Base-by-base conservation (phyloP, 1,284 basidiomycete species). In the Leucoagaricus sp. region DNA sequence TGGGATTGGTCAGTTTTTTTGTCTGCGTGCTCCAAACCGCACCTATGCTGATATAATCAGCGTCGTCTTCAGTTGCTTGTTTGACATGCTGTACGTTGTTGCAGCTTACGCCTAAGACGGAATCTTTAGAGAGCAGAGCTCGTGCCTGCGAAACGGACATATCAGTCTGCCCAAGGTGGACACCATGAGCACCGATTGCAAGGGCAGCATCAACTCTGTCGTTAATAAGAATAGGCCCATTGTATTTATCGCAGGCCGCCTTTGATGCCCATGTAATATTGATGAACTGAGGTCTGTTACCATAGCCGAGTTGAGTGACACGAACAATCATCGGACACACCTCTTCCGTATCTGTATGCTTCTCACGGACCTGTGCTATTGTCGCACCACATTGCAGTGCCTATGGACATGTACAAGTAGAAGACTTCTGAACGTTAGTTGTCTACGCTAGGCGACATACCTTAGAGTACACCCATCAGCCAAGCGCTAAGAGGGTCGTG, bases 91-190 rank as follows among this genome's bases (percentile, higher is more conserved):
- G 77, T n/a, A 80, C 61, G 9, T 82, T 89, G 63, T 89, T 87
- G 64, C 91, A 91, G 17, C 89, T 92, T 15, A 95, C 80, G 1
- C 96, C 96, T 41, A 98, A 84, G 60, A 97, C 80, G 0, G 87
- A 77, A 17, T 82, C 81, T 0, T 78, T 67, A 0, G 93, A 92
- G 0, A 98, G 78, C 4, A 96, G 76, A 15, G 69, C 67, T 29
- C 92, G 85, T 0, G 91, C 94, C 26, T 86, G 67, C 2, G 75
- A 62, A 1, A 93, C 77, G 1, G 92, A 86, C 80, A 96, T 91
- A 69, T 98, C 96, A 0, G 85, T 84, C 74, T 98, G 96, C 3
- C 96, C 96, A 49, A 98, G 78, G 67, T 98, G 96, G 9, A 98
- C 85, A 4, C 93, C 95, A 49, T 86, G 84, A 1, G 87, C 88